These are phyloP conservation scores for Avena atlantica DNA, from an alignment of 176 grass and related monocot genomes.

Conservation along the genomic window DNA sequence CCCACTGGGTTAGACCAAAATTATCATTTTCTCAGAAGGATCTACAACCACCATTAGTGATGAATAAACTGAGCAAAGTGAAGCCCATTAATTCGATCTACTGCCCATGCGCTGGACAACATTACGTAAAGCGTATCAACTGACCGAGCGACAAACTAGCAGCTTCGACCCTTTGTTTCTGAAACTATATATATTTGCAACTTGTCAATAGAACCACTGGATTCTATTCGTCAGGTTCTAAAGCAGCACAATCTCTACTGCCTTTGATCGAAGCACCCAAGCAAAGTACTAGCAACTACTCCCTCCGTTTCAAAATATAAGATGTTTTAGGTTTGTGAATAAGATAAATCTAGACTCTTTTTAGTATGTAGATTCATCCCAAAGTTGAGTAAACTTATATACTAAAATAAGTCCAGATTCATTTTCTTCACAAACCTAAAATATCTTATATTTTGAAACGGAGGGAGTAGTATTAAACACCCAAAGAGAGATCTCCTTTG, in stretches of 20 bases:
- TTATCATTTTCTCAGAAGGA: background rate
- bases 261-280: background rate
- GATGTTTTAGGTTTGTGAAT: too few species aligned
- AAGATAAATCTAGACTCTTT: too few species aligned
- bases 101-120: conserved; percentile 50
- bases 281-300: conserved; percentile 11
- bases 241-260: background rate
- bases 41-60: background rate
- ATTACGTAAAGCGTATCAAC: conserved; percentile 49
- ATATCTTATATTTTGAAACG: too few species aligned
- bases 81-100: conserved; percentile 21
- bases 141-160: background rate
- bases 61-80: conserved; percentile 30
- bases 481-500: conserved; percentile 24
- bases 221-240: background rate
- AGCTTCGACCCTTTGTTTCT: too few species aligned
- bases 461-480: background rate
- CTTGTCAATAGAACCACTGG: background rate
- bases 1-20: background rate
- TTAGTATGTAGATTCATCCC: too few species aligned
- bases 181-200: background rate
- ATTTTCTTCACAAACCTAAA: too few species aligned
- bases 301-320: too few species aligned
- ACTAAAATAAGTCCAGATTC: too few species aligned
- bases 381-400: too few species aligned